These are phyloP conservation scores for Aspergillus sp. DNA, from an alignment of 2,329 filamentous ascomycete species.

Conservation along the genomic window DNA sequence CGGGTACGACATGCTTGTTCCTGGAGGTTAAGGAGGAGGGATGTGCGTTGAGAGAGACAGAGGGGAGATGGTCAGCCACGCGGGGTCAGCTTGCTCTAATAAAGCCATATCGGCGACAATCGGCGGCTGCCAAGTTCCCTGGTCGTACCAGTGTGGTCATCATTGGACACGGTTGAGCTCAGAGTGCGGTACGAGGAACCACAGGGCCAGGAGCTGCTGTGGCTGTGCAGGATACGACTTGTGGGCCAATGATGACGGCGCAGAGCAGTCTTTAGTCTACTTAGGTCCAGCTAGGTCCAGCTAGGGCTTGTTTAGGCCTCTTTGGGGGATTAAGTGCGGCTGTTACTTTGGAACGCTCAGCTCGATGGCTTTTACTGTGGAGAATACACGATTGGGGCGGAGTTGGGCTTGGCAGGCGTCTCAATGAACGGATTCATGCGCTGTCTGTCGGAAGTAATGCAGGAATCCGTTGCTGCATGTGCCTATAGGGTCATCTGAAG, in stretches of 20 bases:
- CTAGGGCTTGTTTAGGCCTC: too few relatives aligned
- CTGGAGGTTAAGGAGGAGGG: background rate
- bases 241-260: background rate
- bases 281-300: background rate
- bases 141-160: background rate
- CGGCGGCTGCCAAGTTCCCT: background rate
- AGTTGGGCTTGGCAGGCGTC: too few relatives aligned
- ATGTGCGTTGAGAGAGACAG: background rate
- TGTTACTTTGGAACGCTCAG: too few relatives aligned
- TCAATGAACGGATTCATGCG: too few relatives aligned
- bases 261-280: background rate
- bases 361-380: too few relatives aligned
- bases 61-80: background rate
- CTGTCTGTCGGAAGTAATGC: too few relatives aligned
- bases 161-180: background rate
- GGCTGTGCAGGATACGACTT: background rate
- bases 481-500: too few relatives aligned
- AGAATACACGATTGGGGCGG: too few relatives aligned
- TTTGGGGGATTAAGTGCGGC: too few relatives aligned
- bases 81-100: background rate
- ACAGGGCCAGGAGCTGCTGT: background rate
- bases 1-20: background rate
- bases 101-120: background rate
- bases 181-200: too few relatives aligned
- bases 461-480: too few relatives aligned